These are phyloP conservation scores for Neofusicoccum parvum DNA, from an alignment of 2,329 filamentous ascomycete genomes.

Conservation along the genomic window DNA sequence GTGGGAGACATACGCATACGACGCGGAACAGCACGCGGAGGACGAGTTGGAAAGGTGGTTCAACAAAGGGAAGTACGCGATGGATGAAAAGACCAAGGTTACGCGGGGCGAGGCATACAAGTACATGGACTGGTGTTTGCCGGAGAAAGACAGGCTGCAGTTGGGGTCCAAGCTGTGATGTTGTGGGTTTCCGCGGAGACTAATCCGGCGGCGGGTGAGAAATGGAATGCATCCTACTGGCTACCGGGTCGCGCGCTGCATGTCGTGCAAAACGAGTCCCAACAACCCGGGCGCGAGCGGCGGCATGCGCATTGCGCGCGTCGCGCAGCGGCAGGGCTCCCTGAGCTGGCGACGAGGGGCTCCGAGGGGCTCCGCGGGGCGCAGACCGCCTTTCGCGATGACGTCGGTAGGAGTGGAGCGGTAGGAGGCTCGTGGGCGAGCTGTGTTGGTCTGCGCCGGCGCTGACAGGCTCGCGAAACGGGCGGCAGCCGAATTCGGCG, in stretches of 20 bases:
- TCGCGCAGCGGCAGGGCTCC: background rate
- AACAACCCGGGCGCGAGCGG: background rate
- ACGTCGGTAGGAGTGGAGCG: background rate
- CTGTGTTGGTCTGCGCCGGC: background rate
- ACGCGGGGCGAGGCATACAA: constrained; percentile 32
- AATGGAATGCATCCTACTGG: constrained; percentile 1
- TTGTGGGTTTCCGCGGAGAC: background rate
- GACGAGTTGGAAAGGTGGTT: constrained; percentile 32
- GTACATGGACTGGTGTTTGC: constrained; percentile 40
- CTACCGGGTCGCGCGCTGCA: background rate
- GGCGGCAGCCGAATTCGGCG: constrained; percentile 11
- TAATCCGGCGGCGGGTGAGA: background rate
- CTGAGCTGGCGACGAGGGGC: too few relatives aligned
- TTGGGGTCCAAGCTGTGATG: constrained; percentile 4
- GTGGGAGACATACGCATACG: constrained; percentile 44
- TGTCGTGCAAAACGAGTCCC: background rate
- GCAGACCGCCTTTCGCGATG: constrained; percentile 7
- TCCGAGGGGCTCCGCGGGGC: background rate
- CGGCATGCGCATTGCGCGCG: background rate
- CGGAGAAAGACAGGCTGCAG: constrained; percentile 32
- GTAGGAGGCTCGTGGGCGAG: background rate
- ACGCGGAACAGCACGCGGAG: constrained; percentile 43
- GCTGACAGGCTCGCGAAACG: background rate
- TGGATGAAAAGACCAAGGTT: constrained; percentile 35
- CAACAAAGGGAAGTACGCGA: constrained; percentile 27